These are phyloP conservation scores for Aphelidium insulamus DNA, from an alignment of 371 early-diverging fungal genomes.

Conservation along the genomic window DNA sequence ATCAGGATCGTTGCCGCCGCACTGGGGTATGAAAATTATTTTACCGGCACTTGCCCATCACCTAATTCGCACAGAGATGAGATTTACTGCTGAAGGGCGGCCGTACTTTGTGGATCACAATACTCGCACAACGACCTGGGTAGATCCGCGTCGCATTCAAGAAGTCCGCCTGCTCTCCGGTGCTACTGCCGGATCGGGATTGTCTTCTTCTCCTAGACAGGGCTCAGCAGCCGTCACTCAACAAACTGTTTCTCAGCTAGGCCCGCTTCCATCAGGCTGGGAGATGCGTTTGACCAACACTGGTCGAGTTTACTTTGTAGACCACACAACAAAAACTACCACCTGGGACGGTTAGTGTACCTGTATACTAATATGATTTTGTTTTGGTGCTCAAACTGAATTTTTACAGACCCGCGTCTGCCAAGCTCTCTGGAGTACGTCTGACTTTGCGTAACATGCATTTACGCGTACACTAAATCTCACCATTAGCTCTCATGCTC, in stretches of 20 bases:
- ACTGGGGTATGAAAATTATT: conserved; percentile 78
- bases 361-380: not conserved
- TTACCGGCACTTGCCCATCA: too few relatives aligned
- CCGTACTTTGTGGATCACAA: conserved; percentile 94
- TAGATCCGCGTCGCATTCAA: conserved; percentile 14
- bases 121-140: conserved; percentile 91
- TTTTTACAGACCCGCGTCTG: conserved; percentile 47
- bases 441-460: too few relatives aligned
- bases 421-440: conserved; percentile 64
- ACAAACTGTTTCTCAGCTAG: conserved; percentile 49
- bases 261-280: conserved; percentile 84
- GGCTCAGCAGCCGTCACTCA: conserved; percentile 23
- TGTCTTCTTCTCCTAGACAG: not conserved
- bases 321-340: conserved; percentile 80
- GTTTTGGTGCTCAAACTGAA: not conserved
- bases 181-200: not conserved
- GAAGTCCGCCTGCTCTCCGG: not conserved
- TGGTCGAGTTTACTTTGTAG: conserved; percentile 79
- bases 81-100: conserved; percentile 69
- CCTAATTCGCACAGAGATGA: conserved; percentile 21
- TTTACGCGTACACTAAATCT: too few relatives aligned
- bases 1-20: conserved; percentile 70
- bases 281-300: conserved; percentile 90
- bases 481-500: conserved; percentile 47
- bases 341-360: conserved; percentile 63